phyloP scores from a whole-genome alignment of 768 basidiomycete genomes.

The Boletus insuetus region DNA sequence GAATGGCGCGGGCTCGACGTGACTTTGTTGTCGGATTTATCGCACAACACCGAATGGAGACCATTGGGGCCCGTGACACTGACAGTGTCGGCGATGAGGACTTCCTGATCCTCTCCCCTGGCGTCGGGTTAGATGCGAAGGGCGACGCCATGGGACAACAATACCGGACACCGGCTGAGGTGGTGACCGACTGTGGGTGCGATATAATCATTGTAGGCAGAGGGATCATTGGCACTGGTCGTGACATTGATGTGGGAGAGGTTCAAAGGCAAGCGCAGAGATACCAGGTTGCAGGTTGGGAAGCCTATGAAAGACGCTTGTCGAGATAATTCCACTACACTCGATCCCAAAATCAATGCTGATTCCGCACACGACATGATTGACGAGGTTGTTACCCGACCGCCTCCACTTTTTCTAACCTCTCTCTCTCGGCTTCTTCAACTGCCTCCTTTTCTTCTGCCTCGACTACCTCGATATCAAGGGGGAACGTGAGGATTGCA shows the following conservation, averaged over 20 bases:
- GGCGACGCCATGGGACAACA: constrained; percentile 94
- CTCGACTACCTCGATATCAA: constrained; percentile 94
- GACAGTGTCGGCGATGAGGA: constrained; percentile 54
- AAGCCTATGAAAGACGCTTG: constrained; percentile 72
- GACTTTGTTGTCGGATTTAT: constrained; percentile 97
- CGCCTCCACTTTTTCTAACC: constrained; percentile 6
- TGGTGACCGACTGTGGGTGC: constrained; percentile 76
- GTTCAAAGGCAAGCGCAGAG: constrained; percentile 68
- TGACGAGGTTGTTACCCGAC: neutral
- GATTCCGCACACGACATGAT: too few relatives aligned
- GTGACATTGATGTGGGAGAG: constrained; percentile 38
- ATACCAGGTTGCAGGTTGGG: constrained; percentile 87
- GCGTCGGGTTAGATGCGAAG: constrained; percentile 76
- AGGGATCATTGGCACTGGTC: constrained; percentile 78
- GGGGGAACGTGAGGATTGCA: constrained; percentile 91
- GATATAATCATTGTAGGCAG: constrained; percentile 98
- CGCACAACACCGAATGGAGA: constrained; percentile 82
- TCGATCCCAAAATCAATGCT: neutral
- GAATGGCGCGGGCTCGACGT: constrained; percentile 78
- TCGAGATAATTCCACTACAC: constrained; percentile 5
- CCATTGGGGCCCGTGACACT: constrained; percentile 40
- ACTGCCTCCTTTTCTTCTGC: constrained; percentile 81
- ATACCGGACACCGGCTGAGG: constrained; percentile 86
- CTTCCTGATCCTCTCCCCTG: constrained; percentile 89
- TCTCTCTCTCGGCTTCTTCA: constrained; percentile 37